Evolutionary conservation across 2,329 filamentous ascomycete genomes (phyloP), one percentile per base, ranked within the genome.

Genomic region (Cercospora nicotianae): DNA sequence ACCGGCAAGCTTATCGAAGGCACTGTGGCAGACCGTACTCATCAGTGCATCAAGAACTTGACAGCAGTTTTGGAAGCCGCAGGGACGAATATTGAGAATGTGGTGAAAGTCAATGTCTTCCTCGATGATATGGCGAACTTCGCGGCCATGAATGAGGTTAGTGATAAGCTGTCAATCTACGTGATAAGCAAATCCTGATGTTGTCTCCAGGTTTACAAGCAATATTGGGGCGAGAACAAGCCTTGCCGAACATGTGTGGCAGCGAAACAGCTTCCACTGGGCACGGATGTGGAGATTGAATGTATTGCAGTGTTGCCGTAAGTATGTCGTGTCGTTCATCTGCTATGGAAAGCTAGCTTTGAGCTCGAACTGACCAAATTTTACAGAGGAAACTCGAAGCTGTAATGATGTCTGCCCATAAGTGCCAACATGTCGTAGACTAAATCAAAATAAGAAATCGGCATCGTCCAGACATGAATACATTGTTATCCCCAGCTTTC

Each of bases 21-120:
- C 3, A 83, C 83, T 63, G 80, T 90, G 64, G 83, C 83, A 69
- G 86, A 85, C 65, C 79, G 84, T 39, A 84, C 83, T 79, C 85
- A 84, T 67, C 86, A 86, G 82, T 82, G 83, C 57, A 83, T 90
- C 67, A 82, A 82, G 68, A 90, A 90, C 78, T 81, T 91, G 13
- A 76, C 81, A 6, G 82, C 83, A 2, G 82, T 91, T 5, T 86
- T 91, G 20, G 82, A 86, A 70, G 88, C 84, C 8, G 86, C 87
- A 0, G 88, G 88, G 0, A 86, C 84, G 62, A 82, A 81, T 67
- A 80, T 90, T 42, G 80, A 84, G 31, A 88, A 90, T 65, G 84
- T 87, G 0, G 84, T 91, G 76, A 91, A 91, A 78, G 85, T 89
- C 69, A 91, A 90, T 72, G 82, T 91, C 28, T 91, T 88, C 75